Percentiles rank a stretch among this genome's conserved stretches.
Conservation (phyloP, 331 rosid genomes). For the Stylosanthes scabra region DNA sequence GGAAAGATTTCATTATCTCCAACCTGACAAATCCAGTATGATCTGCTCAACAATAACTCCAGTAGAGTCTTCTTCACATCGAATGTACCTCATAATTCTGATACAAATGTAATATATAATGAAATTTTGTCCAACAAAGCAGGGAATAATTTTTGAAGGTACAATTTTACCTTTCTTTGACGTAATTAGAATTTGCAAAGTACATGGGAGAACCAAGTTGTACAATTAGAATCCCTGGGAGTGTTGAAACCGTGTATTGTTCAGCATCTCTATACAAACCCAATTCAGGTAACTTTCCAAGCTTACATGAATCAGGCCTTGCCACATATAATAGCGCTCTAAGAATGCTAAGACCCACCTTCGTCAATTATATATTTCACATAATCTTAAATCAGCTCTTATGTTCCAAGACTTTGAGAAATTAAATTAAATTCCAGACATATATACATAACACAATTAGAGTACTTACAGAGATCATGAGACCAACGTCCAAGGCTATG, state of each 20-base stretch:
- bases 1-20: background rate
- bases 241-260: slow-evolving; percentile 62
- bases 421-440: background rate
- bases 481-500: slow-evolving; percentile 70
- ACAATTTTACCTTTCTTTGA: slow-evolving; percentile 70
- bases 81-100: slow-evolving; percentile 56
- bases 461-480: slow-evolving; percentile 68
- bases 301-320: slow-evolving; percentile 79
- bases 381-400: background rate
- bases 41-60: slow-evolving; percentile 37
- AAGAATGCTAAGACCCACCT: slow-evolving; percentile 70
- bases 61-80: slow-evolving; percentile 31
- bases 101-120: background rate
- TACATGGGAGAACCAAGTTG: slow-evolving; percentile 90
- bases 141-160: too few relatives aligned
- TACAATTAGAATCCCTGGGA: slow-evolving; percentile 59
- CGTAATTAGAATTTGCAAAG: slow-evolving; percentile 70
- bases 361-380: background rate
- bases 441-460: too few relatives aligned
- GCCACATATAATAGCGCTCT: slow-evolving; percentile 86
- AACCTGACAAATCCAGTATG: slow-evolving; percentile 59
- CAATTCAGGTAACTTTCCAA: slow-evolving; percentile 66
- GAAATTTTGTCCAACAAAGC: too few relatives aligned
- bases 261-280: slow-evolving; percentile 65
- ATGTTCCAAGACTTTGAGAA: background rate